Conservation (phyloP, 108 stramenopile genomes). For the Discostella pseudostelligera region DNA sequence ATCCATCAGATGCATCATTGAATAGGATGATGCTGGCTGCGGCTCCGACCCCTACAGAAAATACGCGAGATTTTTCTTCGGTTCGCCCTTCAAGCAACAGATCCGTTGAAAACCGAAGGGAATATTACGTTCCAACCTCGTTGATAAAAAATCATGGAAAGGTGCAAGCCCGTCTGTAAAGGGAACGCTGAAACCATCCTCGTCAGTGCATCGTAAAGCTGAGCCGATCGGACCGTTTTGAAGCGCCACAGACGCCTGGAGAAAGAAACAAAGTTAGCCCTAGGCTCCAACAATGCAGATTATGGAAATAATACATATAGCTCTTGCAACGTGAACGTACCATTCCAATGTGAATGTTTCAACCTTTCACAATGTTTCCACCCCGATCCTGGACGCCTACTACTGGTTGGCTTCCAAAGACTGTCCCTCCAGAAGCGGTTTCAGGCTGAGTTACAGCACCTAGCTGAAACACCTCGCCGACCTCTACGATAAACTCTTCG, state of each 20-base stretch:
- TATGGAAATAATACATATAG: not conserved
- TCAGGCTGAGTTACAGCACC: constrained; percentile 32
- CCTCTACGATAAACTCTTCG: constrained; percentile 23
- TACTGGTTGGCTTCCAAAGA: constrained; percentile 42
- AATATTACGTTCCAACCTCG: constrained; percentile 35
- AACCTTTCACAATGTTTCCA: constrained; percentile 35
- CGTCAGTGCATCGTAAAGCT: constrained; percentile 10
- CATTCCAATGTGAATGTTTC: constrained; percentile 39
- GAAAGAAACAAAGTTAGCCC: not conserved
- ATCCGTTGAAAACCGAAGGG: constrained; percentile 44
- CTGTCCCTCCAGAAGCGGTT: constrained; percentile 39
- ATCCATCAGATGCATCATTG: constrained; percentile 31
- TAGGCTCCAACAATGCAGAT: not conserved
- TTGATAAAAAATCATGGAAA: constrained; percentile 40
- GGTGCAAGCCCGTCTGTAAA: constrained; percentile 30
- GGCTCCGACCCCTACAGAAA: constrained; percentile 42
- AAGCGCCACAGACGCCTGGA: constrained; percentile 20
- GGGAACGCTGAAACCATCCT: constrained; percentile 17
- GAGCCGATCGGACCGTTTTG: constrained; percentile 14
- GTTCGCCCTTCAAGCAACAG: constrained; percentile 25
- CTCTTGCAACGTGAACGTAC: constrained; percentile 18
- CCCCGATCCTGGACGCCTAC: constrained; percentile 50
- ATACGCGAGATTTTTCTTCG: constrained; percentile 28
- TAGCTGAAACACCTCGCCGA: constrained; percentile 36
- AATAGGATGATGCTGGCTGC: constrained; percentile 20